Evolutionary conservation across 352 stramenopile genomes (phyloP), one percentile per base, ranked within the genome.

Genomic region (Phytophthora ohioensis): DNA sequence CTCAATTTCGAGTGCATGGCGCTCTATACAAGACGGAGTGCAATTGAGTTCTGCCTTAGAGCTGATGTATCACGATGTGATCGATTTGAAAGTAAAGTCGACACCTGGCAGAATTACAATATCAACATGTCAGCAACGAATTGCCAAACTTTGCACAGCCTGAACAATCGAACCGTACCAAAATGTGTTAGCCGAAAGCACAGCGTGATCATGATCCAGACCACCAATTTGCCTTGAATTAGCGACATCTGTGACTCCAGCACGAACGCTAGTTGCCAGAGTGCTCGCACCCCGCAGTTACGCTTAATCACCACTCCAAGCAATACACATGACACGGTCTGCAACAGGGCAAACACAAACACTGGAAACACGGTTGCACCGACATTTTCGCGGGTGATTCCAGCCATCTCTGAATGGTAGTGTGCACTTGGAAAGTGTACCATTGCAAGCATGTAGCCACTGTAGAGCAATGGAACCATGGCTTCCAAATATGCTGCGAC

Each of bases 401-500:
- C 41, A 27, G 41, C 41, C 11, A 75, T 15, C 36, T 62, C 55
- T 10, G 41, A 21, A 15, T 64, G 57, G 5, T 64, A 64, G 5
- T 46, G 57, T 4, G 43, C 52, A 45, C 75, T 79, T 3, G 68
- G 66, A 9, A 78, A 51, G 0, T 61, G 30, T 0, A 71, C 32
- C 57, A 80, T 53, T 7, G 49, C 42, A 4, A 62, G 1, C 41
- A 67, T 45, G n/a, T 41, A 71, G 5, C 21, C 64, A 3, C 30
- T 54, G 62, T 78, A 80, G 32, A 80, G 59, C 3, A 72, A 17
- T 0, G 76, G 69, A 31, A 83, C 69, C 27, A 75, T 54, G 9
- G 67, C 64, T 38, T 83, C 72, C n/a, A 69, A 54, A 46, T 79
- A 83, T 51, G 76, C 75, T n/a, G 69, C 38, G 0, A 82, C 62